phyloP scores from a whole-genome alignment of 2,329 filamentous ascomycete genomes.

The Fusarium nisikadoi region DNA sequence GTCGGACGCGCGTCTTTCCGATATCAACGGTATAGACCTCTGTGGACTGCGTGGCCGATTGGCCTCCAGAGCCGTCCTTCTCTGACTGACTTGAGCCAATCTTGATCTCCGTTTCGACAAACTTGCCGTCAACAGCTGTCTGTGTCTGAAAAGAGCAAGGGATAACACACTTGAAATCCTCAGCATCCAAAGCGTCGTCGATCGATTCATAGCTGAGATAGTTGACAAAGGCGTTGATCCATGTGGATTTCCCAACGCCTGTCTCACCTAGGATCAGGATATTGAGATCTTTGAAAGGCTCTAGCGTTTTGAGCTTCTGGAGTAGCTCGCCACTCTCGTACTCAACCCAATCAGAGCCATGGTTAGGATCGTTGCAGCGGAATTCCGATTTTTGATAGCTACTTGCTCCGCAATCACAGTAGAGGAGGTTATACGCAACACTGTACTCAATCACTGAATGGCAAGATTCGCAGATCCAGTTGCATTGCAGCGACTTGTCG shows the following conservation, averaged over 20 bases:
- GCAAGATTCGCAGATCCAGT: not conserved
- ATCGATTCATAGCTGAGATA: not conserved
- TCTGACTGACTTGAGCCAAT: not conserved
- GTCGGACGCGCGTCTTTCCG: not conserved
- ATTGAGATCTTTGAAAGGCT: not conserved
- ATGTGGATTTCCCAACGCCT: not conserved
- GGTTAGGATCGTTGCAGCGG: not conserved
- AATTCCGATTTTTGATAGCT: not conserved
- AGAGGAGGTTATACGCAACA: not conserved
- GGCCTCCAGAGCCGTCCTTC: not conserved
- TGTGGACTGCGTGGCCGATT: not conserved
- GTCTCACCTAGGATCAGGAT: constrained; percentile 46
- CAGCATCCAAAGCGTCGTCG: not conserved
- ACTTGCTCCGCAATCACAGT: not conserved
- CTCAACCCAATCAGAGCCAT: not conserved
- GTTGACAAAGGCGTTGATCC: not conserved
- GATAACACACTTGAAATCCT: not conserved
- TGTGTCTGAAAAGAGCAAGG: not conserved
- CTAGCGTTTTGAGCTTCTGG: not conserved
- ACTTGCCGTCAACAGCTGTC: not conserved
- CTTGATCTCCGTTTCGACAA: not conserved
- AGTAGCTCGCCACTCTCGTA: not conserved
- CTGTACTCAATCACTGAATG: not conserved
- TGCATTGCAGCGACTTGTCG: not conserved
- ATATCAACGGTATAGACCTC: not conserved